phyloP scores from a whole-genome alignment of 164 flowering plant species.

The Berberis thunbergii region DNA sequence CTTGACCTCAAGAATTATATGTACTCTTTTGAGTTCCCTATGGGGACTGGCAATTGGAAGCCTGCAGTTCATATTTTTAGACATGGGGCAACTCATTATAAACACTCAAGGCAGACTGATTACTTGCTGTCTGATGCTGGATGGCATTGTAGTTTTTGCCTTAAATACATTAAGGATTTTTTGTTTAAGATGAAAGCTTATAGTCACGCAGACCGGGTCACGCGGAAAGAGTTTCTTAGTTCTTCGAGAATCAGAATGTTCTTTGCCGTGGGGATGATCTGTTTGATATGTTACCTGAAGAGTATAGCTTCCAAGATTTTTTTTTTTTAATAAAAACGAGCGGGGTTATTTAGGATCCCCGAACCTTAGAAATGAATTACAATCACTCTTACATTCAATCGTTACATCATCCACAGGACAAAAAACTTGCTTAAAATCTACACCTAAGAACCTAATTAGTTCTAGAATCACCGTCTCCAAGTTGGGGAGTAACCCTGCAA shows the following conservation, averaged over 20 bases:
- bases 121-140: slow-evolving; percentile 33
- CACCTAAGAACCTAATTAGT: too few relatives aligned
- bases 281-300: slow-evolving; percentile 47
- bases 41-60: slow-evolving; percentile 38
- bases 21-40: slow-evolving; percentile 45
- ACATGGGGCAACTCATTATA: slow-evolving; percentile 19
- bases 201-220: slow-evolving; percentile 42
- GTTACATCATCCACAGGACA: too few relatives aligned
- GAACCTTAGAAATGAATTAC: too few relatives aligned
- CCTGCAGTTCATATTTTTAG: slow-evolving; percentile 26
- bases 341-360: too few relatives aligned
- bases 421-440: too few relatives aligned
- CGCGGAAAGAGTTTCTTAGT: slow-evolving; percentile 17
- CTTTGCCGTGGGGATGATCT: slow-evolving; percentile 35
- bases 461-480: too few relatives aligned
- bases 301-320: slow-evolving; percentile 30
- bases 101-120: slow-evolving; percentile 31
- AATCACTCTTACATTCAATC: too few relatives aligned
- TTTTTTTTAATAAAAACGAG: too few relatives aligned
- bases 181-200: slow-evolving; percentile 44
- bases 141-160: slow-evolving; percentile 52
- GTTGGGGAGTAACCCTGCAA: too few relatives aligned
- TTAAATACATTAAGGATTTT: slow-evolving; percentile 22
- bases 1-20: slow-evolving; percentile 31
- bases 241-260: slow-evolving; percentile 29